Percentiles rank a stretch among this genome's conserved stretches.
Evolutionary conservation across 2,329 filamentous ascomycete genomes (phyloP).

Genomic region (Hypoxylon sp.): DNA sequence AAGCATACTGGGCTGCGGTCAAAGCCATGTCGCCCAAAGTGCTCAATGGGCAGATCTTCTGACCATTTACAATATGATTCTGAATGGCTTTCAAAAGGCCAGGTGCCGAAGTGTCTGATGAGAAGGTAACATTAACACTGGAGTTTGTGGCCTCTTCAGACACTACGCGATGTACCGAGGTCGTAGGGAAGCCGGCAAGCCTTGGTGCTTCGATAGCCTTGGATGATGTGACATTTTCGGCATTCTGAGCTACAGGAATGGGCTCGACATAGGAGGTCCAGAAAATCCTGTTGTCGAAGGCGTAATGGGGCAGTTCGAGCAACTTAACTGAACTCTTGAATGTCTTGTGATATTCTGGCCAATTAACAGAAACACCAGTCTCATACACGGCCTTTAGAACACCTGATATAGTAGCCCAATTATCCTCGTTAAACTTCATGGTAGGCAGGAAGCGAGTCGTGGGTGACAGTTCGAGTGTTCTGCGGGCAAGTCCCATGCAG

Average conservation of each 20-base stretch:
- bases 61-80: slow-evolving; percentile 1
- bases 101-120: neutral
- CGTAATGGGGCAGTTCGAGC: slow-evolving; percentile 7
- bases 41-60: slow-evolving; percentile 7
- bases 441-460: slow-evolving; percentile 1
- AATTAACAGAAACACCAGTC: slow-evolving; percentile 2
- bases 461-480: neutral
- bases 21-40: slow-evolving; percentile 3
- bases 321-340: neutral
- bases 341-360: slow-evolving; percentile 2
- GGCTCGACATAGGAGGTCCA: slow-evolving; percentile 7
- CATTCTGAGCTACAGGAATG: neutral
- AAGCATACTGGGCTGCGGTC: neutral
- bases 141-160: neutral
- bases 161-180: slow-evolving; percentile 25
- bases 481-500: slow-evolving; percentile 4
- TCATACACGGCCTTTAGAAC: slow-evolving; percentile 1
- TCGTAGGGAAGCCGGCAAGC: slow-evolving; percentile 39
- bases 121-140: neutral
- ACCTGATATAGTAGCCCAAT: slow-evolving; percentile 1
- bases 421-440: neutral
- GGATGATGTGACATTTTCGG: neutral
- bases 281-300: slow-evolving; percentile 8
- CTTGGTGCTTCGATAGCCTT: slow-evolving; percentile 4
- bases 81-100: slow-evolving; percentile 1